These are phyloP conservation scores for Malbranchea zuffiana DNA, from an alignment of 2,329 filamentous ascomycete genomes.

Conservation along the genomic window DNA sequence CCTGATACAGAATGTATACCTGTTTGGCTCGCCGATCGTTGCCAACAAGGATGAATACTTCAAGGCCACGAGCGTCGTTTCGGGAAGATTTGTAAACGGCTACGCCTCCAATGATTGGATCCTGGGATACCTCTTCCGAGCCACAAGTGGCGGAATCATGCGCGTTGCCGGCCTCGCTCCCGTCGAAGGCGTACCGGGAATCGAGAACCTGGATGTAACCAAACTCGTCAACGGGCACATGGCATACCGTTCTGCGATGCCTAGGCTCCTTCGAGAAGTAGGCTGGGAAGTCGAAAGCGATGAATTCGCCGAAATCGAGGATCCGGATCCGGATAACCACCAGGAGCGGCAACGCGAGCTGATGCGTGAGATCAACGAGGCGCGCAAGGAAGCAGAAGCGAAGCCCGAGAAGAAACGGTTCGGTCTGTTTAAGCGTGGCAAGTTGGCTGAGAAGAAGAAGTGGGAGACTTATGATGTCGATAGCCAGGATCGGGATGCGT, in stretches of 20 bases:
- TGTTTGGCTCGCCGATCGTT: conserved; percentile 87
- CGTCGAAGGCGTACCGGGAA: conserved; percentile 61
- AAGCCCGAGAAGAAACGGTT: conserved; percentile 64
- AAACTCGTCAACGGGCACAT: conserved; percentile 83
- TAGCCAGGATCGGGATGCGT: conserved; percentile 22
- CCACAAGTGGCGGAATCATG: conserved; percentile 85
- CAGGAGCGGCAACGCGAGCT: conserved; percentile 76
- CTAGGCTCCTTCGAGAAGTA: conserved; percentile 69
- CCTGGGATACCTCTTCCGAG: conserved; percentile 83
- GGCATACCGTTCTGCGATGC: conserved; percentile 92
- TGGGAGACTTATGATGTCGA: conserved; percentile 89
- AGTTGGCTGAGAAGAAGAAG: conserved; percentile 61
- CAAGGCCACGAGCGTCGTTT: conserved; percentile 67
- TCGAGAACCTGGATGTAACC: conserved; percentile 86
- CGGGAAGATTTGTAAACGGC: conserved; percentile 88
- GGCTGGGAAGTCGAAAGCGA: conserved; percentile 88
- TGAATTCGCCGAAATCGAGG: conserved; percentile 93
- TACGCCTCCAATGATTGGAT: conserved; percentile 97
- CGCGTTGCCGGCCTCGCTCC: conserved; percentile 72
- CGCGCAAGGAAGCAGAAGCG: conserved; percentile 71
- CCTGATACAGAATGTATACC: conserved; percentile 84
- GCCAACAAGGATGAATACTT: conserved; percentile 85
- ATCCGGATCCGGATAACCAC: conserved; percentile 92
- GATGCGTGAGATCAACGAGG: conserved; percentile 93
- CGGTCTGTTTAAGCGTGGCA: conserved; percentile 72